Base-by-base conservation (phyloP, 2,329 filamentous ascomycete genomes). In the Xylariales sp. region DNA sequence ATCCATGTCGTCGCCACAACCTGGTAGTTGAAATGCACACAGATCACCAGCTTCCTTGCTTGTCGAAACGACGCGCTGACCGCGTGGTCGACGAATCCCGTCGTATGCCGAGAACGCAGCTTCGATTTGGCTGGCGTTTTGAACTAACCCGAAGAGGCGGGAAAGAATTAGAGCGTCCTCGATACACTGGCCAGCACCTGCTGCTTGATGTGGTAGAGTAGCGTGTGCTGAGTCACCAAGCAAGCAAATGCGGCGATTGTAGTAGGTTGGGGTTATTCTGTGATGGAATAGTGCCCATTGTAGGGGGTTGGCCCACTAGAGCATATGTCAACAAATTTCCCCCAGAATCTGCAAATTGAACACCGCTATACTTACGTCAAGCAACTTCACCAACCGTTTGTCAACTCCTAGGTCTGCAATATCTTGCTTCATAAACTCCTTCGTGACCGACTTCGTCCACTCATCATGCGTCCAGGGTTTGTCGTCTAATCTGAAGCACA, bases 41-140 rank as follows among this genome's bases (percentile, higher is more conserved):
- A 60, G 33, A 4, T 43, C 32, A 7, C 58, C 58, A 1, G 57
- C 57, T 37, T 60, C 54, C 29, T 50, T 45, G 40, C 58, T 59
- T 3, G 57, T 59, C 18, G 34, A 22, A 7, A 59, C 56, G 3
- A 59, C 54, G 31, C 52, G 51, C 40, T 60, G 58, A 7, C 52
- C 57, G 11, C 58, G 49, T 1, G 58, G 57, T n/a, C 57, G 54
- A 27, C 58, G 51, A 24, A 58, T 46, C 8, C 41, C 27, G 45
- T 60, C 56, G 42, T 58, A 60, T 3, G 48, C 47, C 6, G 40
- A 32, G 43, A 57, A 58, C 10, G 57, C 56, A 1, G 36, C 22
- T 15, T 50, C 48, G 11, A 56, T 21, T 10, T 56, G 48, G 8
- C 38, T 40, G 3, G 47, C 29, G 1, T 29, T 33, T 33, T 43